Evolutionary conservation across 1,284 basidiomycete species (phyloP), one percentile per base, ranked within the genome.

Genomic region (Heterobasidion occidentale): DNA sequence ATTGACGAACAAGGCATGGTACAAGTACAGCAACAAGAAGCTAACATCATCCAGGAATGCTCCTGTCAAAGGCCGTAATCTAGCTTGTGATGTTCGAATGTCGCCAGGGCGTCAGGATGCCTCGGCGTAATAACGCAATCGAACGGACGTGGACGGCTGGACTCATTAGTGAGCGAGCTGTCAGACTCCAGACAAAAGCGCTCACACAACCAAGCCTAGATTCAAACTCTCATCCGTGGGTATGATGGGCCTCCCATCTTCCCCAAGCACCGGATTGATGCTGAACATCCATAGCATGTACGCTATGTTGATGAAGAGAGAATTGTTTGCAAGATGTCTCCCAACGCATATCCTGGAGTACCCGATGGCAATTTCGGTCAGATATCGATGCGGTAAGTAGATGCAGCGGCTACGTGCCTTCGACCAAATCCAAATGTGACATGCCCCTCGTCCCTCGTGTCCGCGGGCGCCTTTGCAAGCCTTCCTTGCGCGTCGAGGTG

Each of bases 361-460:
- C 17, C 17, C 12, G 12, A 14, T 3, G 17, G 17, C 4, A 45
- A 45, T 14, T 45, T 14, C 42, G 42, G 42, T 45, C 17, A 45
- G 42, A 45, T 14, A 14, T 14, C 12, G 14, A 45, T 17, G 12
- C 12, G 17, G 17, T 6, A 17, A 7, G 12, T 14, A 45, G 17
- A 17, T 45, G 42, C 17, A 14, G 7, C 14, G 17, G 17, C 12
- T 45, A 45, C 42, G 12, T 17, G 17, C 42, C 42, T 14, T 45
- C 42, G 7, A 20, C 58, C 53, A 9, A 58, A 59, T 34, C 57
- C 58, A 27, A 53, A 59, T 5, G 56, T 54, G 45, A 58, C 45
- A 35, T 59, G 58, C 17, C 58, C 57, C n/a, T 55, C 58, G 14
- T 59, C 58, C 48, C 44, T 55, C 20, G 58, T 59, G 35, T 59